These are phyloP conservation scores for Stenocarpella maydis DNA, from an alignment of 2,329 filamentous ascomycete species.

Conservation along the genomic window DNA sequence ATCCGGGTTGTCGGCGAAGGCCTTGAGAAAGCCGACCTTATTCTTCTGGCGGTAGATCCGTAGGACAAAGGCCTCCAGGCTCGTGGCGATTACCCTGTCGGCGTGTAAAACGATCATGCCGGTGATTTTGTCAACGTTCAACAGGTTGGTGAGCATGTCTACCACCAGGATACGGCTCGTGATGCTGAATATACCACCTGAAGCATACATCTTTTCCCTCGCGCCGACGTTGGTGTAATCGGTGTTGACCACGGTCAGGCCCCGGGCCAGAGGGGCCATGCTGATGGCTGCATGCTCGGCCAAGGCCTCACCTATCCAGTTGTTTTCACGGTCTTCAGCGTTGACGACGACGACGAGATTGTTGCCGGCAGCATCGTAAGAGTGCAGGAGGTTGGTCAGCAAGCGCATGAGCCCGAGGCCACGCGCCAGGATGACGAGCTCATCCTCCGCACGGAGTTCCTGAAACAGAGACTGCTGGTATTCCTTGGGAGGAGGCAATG, in stretches of 20 bases:
- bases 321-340: constrained; percentile 91
- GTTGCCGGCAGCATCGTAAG: constrained; percentile 94
- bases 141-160: constrained; percentile 83
- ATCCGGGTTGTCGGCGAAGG: constrained; percentile 93
- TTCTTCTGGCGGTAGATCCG: constrained; percentile 95
- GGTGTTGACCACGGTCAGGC: constrained; percentile 91
- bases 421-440: constrained; percentile 89
- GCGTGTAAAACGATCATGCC: constrained; percentile 89
- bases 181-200: constrained; percentile 92
- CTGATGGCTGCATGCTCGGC: constrained; percentile 95
- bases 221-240: constrained; percentile 88
- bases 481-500: constrained; percentile 56
- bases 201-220: constrained; percentile 89
- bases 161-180: constrained; percentile 96
- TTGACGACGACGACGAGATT: constrained; percentile 90
- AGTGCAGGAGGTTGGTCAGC: constrained; percentile 94
- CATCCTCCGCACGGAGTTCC: constrained; percentile 88
- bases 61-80: constrained; percentile 92
- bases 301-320: constrained; percentile 94
- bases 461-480: constrained; percentile 97
- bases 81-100: constrained; percentile 85
- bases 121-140: constrained; percentile 85
- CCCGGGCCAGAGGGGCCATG: constrained; percentile 80
- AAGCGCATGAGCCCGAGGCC: constrained; percentile 92
- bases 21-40: constrained; percentile 91